Evolutionary conservation across 2,329 filamentous ascomycete species (phyloP).

Genomic region (Hypomyces rosellus): DNA sequence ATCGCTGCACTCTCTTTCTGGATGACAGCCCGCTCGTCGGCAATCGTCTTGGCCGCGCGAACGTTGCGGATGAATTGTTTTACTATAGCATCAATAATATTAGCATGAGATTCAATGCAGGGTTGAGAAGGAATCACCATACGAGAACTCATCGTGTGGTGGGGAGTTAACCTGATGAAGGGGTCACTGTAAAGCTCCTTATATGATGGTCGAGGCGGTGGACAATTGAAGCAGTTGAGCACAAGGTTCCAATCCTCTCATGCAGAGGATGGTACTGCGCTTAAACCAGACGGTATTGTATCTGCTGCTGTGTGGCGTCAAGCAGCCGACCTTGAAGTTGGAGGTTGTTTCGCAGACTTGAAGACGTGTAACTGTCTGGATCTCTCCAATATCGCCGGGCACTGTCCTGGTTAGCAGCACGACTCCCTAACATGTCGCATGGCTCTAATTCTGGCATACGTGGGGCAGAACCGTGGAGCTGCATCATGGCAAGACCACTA

Average conservation of each 20-base stretch:
- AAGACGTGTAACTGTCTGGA: conserved; percentile 5
- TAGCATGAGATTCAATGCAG: conserved; percentile 4
- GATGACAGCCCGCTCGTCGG: conserved; percentile 95
- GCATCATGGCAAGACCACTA: conserved; percentile 8
- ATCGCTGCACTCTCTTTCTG: conserved; percentile 99
- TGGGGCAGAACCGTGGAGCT: conserved; percentile 9
- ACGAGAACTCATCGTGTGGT: conserved; percentile 35
- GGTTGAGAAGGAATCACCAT: conserved; percentile 16
- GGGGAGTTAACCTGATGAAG: conserved; percentile 25
- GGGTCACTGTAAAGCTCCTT: conserved; percentile 23
- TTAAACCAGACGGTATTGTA: neutral
- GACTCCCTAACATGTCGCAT: conserved; percentile 1
- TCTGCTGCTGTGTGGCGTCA: neutral
- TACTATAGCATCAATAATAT: conserved; percentile 48
- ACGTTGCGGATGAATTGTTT: conserved; percentile 99
- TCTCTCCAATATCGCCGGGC: conserved; percentile 6
- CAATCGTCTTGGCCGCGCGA: conserved; percentile 96
- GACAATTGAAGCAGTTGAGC: conserved; percentile 1
- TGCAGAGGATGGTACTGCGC: neutral
- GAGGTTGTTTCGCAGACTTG: neutral
- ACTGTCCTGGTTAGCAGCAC: conserved; percentile 1
- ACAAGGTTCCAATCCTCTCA: neutral
- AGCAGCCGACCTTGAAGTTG: neutral
- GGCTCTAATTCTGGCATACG: conserved; percentile 4
- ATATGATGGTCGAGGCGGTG: conserved; percentile 13